Conservation (phyloP, 2,329 filamentous ascomycete species). For the Penicillium decumbens region DNA sequence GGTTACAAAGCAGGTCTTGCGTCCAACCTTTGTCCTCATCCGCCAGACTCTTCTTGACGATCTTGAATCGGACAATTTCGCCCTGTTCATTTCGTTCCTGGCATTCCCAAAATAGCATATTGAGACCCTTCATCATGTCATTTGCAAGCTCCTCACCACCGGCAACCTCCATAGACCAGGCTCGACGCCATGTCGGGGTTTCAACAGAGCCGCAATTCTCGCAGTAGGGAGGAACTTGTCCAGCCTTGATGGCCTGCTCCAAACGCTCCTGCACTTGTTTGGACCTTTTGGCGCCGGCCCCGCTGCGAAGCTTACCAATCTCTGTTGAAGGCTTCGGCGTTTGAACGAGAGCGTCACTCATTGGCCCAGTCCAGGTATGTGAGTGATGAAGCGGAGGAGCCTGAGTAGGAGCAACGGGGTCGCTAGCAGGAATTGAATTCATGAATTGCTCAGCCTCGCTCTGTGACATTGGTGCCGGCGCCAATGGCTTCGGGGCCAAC, state of each 20-base stretch:
- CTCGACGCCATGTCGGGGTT: slow-evolving; percentile 92
- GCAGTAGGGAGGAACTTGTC: slow-evolving; percentile 83
- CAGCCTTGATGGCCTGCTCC: slow-evolving; percentile 61
- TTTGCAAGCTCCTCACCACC: slow-evolving; percentile 67
- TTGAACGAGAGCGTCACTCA: slow-evolving; percentile 45
- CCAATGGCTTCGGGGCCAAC: slow-evolving; percentile 35
- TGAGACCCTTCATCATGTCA: slow-evolving; percentile 66
- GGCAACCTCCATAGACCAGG: slow-evolving; percentile 71
- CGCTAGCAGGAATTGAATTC: slow-evolving; percentile 46
- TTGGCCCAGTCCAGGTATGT: slow-evolving; percentile 43
- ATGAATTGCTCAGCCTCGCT: slow-evolving; percentile 33
- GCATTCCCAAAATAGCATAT: slow-evolving; percentile 68
- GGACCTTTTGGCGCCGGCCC: slow-evolving; percentile 59
- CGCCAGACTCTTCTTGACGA: slow-evolving; percentile 68
- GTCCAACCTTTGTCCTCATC: slow-evolving; percentile 66
- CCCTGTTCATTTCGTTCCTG: slow-evolving; percentile 60
- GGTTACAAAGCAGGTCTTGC: slow-evolving; percentile 80
- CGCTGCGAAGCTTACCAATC: slow-evolving; percentile 43
- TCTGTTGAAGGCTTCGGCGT: slow-evolving; percentile 31
- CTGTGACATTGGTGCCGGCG: slow-evolving; percentile 36
- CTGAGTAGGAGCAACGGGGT: slow-evolving; percentile 40
- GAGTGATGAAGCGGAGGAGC: slow-evolving; percentile 36
- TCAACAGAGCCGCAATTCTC: slow-evolving; percentile 92
- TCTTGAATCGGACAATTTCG: slow-evolving; percentile 62
- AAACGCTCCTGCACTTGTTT: slow-evolving; percentile 58